Evolutionary conservation across 805 yeast genomes (phyloP).

Genomic region (Saccharomyces paradoxus): DNA sequence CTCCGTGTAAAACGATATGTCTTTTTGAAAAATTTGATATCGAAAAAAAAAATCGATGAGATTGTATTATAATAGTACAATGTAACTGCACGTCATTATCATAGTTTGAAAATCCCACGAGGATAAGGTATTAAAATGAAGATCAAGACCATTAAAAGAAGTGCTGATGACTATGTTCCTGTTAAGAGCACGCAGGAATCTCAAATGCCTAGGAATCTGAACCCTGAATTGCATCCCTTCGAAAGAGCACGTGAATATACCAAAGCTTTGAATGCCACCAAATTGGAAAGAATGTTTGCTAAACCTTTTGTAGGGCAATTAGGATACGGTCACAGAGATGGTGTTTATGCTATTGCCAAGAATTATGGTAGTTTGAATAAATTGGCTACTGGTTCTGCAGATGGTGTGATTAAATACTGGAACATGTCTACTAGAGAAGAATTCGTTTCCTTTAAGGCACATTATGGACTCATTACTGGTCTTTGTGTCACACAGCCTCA

Average conservation of each 20-base stretch:
- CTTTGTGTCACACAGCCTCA: conserved; percentile 57
- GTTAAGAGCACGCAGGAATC: conserved; percentile 85
- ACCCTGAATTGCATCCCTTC: conserved; percentile 93
- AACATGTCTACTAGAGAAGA: conserved; percentile 75
- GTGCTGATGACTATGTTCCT: conserved; percentile 88
- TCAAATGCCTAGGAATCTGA: conserved; percentile 76
- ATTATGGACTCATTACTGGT: conserved; percentile 83
- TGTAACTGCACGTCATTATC: neutral
- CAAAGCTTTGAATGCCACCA: conserved; percentile 88
- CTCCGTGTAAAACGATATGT: neutral
- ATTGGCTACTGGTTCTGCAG: conserved; percentile 89
- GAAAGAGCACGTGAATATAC: conserved; percentile 96
- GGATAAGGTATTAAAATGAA: conserved; percentile 38
- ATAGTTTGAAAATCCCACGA: neutral
- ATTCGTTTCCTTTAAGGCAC: conserved; percentile 72
- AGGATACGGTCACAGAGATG: conserved; percentile 93
- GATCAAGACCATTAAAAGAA: conserved; percentile 80
- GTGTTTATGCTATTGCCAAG: conserved; percentile 80
- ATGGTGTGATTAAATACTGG: conserved; percentile 93
- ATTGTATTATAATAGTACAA: neutral
- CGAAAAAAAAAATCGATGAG: neutral
- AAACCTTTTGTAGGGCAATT: conserved; percentile 93
- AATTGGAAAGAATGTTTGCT: conserved; percentile 93
- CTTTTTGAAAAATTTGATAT: neutral
- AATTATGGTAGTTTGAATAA: conserved; percentile 61